Conservation (phyloP, 306 rosid species). For the Cercis canadensis region DNA sequence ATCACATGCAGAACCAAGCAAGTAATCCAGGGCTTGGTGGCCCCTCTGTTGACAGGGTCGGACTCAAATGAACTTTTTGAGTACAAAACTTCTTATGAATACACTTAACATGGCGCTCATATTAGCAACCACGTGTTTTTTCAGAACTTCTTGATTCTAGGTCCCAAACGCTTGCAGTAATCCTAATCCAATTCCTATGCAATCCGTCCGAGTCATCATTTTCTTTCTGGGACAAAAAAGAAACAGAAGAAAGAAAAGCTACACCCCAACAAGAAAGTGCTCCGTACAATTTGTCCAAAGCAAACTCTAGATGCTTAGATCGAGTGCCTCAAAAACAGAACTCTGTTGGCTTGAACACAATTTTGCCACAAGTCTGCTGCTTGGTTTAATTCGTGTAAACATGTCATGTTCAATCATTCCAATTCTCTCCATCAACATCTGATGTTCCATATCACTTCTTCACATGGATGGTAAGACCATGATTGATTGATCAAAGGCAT, state of each 20-base stretch:
- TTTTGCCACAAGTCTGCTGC: background rate
- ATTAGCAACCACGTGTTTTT: slow-evolving; percentile 7
- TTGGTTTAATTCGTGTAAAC: no score
- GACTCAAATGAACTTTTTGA: slow-evolving; percentile 13
- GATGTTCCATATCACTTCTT: no score
- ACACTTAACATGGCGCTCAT: background rate
- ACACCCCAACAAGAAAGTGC: background rate
- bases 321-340: slow-evolving; percentile 11
- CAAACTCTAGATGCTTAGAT: slow-evolving; percentile 25
- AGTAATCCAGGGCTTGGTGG: background rate
- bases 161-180: slow-evolving; percentile 34
- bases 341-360: slow-evolving; percentile 1
- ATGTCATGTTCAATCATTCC: no score
- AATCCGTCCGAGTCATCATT: slow-evolving; percentile 34
- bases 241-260: slow-evolving; percentile 16
- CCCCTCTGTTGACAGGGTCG: background rate
- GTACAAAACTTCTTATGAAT: background rate
- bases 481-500: slow-evolving; percentile 40
- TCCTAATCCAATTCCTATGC: no score
- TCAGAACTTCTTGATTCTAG: slow-evolving; percentile 14
- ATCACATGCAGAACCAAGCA: background rate
- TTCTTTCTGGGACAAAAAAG: slow-evolving; percentile 29
- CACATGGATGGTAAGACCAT: background rate
- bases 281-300: background rate
- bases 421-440: no score